Evolutionary conservation across 73 alveolate species (phyloP).

Genomic region (Vitrella brassicaformis): DNA sequence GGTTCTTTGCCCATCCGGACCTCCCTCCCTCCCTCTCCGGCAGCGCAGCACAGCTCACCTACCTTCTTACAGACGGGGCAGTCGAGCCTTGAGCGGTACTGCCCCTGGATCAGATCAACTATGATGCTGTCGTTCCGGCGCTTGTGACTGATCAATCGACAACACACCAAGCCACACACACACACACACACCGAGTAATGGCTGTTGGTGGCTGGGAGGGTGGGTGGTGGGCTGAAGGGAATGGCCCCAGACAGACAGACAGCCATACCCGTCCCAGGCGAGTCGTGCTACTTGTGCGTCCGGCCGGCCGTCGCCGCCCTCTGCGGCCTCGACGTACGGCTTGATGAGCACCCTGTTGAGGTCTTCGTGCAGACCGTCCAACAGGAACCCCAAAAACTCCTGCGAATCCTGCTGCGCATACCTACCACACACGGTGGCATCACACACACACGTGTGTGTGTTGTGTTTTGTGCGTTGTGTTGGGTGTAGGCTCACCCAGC

Average conservation of each 20-base stretch:
- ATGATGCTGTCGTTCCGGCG: constrained; percentile 63
- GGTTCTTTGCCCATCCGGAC: too few relatives aligned
- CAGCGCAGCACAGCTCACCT: too few relatives aligned
- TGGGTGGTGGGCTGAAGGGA: background rate
- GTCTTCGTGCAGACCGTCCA: constrained; percentile 71
- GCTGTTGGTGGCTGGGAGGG: background rate
- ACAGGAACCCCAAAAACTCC: constrained; percentile 59
- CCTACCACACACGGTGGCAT: too few relatives aligned
- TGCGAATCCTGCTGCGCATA: constrained; percentile 66
- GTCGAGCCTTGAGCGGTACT: constrained; percentile 53
- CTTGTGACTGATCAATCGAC: constrained; percentile 46
- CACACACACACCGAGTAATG: background rate
- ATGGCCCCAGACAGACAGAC: background rate
- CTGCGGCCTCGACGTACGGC: constrained; percentile 50
- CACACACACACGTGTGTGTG: too few relatives aligned
- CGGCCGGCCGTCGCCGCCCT: constrained; percentile 33
- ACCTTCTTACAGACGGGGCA: constrained; percentile 58
- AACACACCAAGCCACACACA: background rate
- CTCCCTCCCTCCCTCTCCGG: too few relatives aligned
- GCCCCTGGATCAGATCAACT: constrained; percentile 73
- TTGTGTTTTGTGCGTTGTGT: too few relatives aligned
- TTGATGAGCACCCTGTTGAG: constrained; percentile 53
- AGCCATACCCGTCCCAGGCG: background rate
- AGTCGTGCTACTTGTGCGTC: background rate
- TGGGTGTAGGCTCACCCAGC: too few relatives aligned